These are phyloP conservation scores for Silene vulgaris DNA, from an alignment of 179 eudicot species.

Conservation along the genomic window DNA sequence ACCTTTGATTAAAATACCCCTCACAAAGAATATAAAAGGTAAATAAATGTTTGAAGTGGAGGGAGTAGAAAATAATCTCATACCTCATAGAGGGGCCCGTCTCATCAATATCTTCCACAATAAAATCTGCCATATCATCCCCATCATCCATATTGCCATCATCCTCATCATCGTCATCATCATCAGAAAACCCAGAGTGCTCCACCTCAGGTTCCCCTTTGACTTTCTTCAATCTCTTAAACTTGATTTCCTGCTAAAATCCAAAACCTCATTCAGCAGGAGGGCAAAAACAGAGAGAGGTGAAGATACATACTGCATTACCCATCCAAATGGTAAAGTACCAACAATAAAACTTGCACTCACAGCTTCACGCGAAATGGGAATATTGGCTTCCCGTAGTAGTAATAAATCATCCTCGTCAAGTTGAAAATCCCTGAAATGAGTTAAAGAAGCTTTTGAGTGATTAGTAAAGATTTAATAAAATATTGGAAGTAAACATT, in stretches of 20 bases:
- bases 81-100: conserved; percentile 68
- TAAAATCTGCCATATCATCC: conserved; percentile 95
- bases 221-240: conserved; percentile 87
- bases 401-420: conserved; percentile 94
- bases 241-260: conserved; percentile 60
- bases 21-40: too few relatives aligned
- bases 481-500: background rate
- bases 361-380: conserved; percentile 63
- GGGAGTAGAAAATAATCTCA: background rate
- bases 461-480: background rate
- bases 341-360: conserved; percentile 15
- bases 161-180: conserved; percentile 36
- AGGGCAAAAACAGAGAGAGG: background rate
- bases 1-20: too few relatives aligned
- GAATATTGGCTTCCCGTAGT: conserved; percentile 65
- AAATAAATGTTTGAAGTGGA: too few relatives aligned
- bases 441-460: conserved; percentile 7
- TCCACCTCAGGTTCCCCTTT: conserved; percentile 55
- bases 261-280: conserved; percentile 3
- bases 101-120: conserved; percentile 82
- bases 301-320: background rate
- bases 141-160: conserved; percentile 67
- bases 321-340: conserved; percentile 1
- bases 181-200: conserved; percentile 66
- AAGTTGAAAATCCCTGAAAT: conserved; percentile 64